Evolutionary conservation across 495 filamentous ascomycete genomes (phyloP).

Genomic region (Thozetella sp.): DNA sequence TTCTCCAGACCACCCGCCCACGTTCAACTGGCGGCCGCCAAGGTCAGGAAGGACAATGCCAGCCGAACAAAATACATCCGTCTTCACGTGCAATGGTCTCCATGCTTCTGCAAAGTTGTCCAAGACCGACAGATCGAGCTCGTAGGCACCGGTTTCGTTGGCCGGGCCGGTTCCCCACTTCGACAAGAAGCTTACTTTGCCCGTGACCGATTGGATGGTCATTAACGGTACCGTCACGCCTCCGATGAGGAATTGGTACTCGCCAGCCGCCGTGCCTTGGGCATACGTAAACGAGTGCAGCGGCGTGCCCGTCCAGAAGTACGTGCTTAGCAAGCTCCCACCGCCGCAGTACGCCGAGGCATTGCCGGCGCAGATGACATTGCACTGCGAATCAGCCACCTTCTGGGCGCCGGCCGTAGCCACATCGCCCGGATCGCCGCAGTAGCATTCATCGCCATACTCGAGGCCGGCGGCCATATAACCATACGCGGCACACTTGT

Average conservation of each 20-base stretch:
- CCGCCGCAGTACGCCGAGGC: slow-evolving; percentile 57
- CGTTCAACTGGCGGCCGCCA: slow-evolving; percentile 60
- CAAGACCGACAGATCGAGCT: slow-evolving; percentile 55
- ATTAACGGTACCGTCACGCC: slow-evolving; percentile 65
- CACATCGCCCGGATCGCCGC: slow-evolving; percentile 55
- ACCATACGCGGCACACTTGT: slow-evolving; percentile 52
- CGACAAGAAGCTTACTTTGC: slow-evolving; percentile 67
- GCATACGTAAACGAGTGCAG: slow-evolving; percentile 58
- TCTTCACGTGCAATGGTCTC: slow-evolving; percentile 65
- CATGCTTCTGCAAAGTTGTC: slow-evolving; percentile 51
- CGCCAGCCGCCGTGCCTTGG: slow-evolving; percentile 54
- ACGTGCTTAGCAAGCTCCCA: slow-evolving; percentile 53
- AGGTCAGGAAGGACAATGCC: slow-evolving; percentile 65
- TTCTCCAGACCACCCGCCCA: slow-evolving; percentile 66
- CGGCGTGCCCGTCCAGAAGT: slow-evolving; percentile 56
- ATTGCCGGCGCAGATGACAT: slow-evolving; percentile 56
- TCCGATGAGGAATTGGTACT: slow-evolving; percentile 59
- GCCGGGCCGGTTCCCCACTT: slow-evolving; percentile 60
- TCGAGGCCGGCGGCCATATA: slow-evolving; percentile 66
- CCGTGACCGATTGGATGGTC: slow-evolving; percentile 57
- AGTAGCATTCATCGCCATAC: slow-evolving; percentile 73
- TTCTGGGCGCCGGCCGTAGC: slow-evolving; percentile 34
- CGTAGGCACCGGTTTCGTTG: slow-evolving; percentile 67
- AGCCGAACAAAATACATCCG: slow-evolving; percentile 66
- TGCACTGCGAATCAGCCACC: slow-evolving; percentile 54